These are phyloP conservation scores for Myxozyma vanderwaltii DNA, from an alignment of 805 yeast species.

Conservation along the genomic window DNA sequence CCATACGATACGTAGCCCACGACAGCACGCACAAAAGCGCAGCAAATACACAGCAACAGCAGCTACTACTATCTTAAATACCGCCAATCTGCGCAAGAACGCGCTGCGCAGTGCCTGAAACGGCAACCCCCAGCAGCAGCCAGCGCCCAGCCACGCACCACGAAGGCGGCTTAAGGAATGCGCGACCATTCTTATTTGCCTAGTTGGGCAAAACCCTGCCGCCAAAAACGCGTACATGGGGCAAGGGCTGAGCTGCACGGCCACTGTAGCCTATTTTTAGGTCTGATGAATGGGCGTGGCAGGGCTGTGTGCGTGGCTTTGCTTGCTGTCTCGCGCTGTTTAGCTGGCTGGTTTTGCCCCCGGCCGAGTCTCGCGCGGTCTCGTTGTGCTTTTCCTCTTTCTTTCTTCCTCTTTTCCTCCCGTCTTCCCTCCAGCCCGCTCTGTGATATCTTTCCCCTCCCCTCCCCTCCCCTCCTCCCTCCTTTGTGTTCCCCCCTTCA, in stretches of 20 bases:
- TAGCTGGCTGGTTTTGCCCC: background rate
- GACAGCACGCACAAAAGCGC: no score
- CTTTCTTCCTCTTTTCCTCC: background rate
- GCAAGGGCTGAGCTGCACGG: no score
- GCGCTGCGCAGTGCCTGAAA: no score
- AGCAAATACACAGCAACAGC: no score
- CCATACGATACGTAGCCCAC: no score
- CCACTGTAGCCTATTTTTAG: background rate
- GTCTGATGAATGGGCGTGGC: slow-evolving; percentile 2
- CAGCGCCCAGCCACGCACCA: background rate
- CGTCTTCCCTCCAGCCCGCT: background rate
- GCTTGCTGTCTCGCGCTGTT: background rate
- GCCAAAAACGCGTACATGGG: background rate
- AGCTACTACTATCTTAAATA: no score
- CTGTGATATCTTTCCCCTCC: no score
- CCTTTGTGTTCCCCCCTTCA: background rate
- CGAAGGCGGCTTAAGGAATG: background rate
- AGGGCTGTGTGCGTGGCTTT: slow-evolving; percentile 3
- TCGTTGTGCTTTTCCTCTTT: background rate
- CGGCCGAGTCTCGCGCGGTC: no score
- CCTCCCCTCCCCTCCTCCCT: background rate
- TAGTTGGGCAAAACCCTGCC: background rate
- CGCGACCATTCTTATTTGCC: background rate
- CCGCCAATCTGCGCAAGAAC: no score
- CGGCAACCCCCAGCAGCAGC: no score